A percentile compares a stretch with the other conserved stretches of the same genome.
These are phyloP conservation scores for Yueomyces sp. DNA, from an alignment of 805 yeast genomes.

Conservation along the genomic window DNA sequence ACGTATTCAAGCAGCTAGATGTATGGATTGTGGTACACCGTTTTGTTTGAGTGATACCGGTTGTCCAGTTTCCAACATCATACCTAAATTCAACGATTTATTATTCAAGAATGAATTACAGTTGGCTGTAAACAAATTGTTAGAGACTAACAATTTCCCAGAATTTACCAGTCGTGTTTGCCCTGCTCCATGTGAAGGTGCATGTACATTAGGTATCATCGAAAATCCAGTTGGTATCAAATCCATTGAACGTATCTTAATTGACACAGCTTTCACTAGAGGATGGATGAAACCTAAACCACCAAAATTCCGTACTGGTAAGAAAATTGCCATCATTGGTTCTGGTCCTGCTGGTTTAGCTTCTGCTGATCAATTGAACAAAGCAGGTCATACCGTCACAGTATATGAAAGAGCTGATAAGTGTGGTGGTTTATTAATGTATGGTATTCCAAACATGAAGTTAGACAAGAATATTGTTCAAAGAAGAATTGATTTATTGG, in stretches of 20 bases:
- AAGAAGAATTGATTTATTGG: slow-evolving; percentile 83
- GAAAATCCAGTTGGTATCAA: slow-evolving; percentile 95
- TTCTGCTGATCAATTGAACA: slow-evolving; percentile 91
- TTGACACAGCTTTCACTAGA: slow-evolving; percentile 89
- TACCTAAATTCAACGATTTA: slow-evolving; percentile 96
- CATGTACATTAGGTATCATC: slow-evolving; percentile 85
- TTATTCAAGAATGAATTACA: slow-evolving; percentile 92
- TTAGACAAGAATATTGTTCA: slow-evolving; percentile 85
- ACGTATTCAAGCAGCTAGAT: slow-evolving; percentile 85
- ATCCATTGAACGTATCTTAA: slow-evolving; percentile 89
- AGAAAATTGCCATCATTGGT: slow-evolving; percentile 75
- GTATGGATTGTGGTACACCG: slow-evolving; percentile 99
- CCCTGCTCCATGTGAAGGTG: slow-evolving; percentile 99
- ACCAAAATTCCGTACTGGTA: slow-evolving; percentile 73
- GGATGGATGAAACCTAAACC: slow-evolving; percentile 90
- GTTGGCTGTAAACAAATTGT: slow-evolving; percentile 79
- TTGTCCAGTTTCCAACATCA: slow-evolving; percentile 92
- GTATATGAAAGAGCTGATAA: slow-evolving; percentile 91
- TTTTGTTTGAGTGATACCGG: slow-evolving; percentile 98
- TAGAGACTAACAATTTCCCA: slow-evolving; percentile 97
- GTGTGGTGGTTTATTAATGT: slow-evolving; percentile 95
- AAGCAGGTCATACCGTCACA: slow-evolving; percentile 86
- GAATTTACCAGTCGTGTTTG: slow-evolving; percentile 97
- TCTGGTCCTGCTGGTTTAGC: slow-evolving; percentile 98
- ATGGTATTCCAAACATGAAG: slow-evolving; percentile 99